phyloP scores from a whole-genome alignment of 495 filamentous ascomycete genomes.

The Baudoinia panamericana region DNA sequence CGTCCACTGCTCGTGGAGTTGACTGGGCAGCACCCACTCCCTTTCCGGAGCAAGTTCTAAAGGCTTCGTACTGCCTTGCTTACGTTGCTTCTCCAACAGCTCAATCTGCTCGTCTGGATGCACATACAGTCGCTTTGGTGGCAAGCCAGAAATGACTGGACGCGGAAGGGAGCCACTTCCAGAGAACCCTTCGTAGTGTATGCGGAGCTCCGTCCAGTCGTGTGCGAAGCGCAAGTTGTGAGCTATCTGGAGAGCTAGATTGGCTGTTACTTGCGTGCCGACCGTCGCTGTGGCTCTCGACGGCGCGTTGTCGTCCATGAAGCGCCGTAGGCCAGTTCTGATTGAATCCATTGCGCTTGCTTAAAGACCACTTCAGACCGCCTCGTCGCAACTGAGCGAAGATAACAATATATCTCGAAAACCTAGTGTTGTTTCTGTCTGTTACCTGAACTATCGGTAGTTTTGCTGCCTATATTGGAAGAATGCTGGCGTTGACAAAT shows the following conservation, averaged over 20 bases:
- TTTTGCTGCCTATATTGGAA: too few species aligned
- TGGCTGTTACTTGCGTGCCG: too few species aligned
- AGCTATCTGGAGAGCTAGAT: slow-evolving; percentile 55
- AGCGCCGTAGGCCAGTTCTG: too few species aligned
- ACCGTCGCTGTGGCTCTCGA: too few species aligned
- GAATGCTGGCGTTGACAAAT: too few species aligned
- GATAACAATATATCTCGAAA: too few species aligned
- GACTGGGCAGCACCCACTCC: slow-evolving; percentile 80
- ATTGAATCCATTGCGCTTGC: too few species aligned
- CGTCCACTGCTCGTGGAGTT: slow-evolving; percentile 72
- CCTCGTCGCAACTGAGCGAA: too few species aligned
- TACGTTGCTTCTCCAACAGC: slow-evolving; percentile 42
- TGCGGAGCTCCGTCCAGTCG: slow-evolving; percentile 59
- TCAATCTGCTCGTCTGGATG: slow-evolving; percentile 88
- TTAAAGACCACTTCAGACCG: too few species aligned
- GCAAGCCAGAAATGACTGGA: slow-evolving; percentile 73
- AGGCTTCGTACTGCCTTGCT: slow-evolving; percentile 32
- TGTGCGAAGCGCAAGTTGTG: slow-evolving; percentile 81
- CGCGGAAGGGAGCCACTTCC: slow-evolving; percentile 25
- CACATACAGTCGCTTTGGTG: slow-evolving; percentile 71
- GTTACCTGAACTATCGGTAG: too few species aligned
- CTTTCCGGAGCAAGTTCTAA: slow-evolving; percentile 39
- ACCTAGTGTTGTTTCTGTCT: too few species aligned
- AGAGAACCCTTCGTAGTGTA: slow-evolving; percentile 35
- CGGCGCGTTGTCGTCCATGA: too few species aligned